phyloP scores from a whole-genome alignment of 805 yeast species.

The Barnettozyma botsteinii region DNA sequence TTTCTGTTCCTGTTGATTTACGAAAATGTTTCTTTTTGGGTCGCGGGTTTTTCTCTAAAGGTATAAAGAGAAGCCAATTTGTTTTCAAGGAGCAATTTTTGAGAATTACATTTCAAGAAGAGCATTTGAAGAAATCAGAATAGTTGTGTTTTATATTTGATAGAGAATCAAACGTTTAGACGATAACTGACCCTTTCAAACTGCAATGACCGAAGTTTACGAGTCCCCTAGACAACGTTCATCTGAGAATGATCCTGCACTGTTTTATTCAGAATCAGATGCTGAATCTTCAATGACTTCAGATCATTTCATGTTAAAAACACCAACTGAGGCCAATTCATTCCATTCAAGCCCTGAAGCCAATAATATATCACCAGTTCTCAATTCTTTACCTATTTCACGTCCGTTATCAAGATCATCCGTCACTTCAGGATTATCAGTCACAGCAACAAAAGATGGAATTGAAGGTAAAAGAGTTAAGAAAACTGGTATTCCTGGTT shows the following conservation, averaged over 20 bases:
- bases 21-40: background rate
- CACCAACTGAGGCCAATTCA: constrained; percentile 1
- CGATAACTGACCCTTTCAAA: background rate
- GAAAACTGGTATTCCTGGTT: constrained; percentile 36
- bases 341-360: constrained; percentile 2
- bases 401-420: constrained; percentile 58
- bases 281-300: constrained; percentile 1
- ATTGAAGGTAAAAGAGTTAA: constrained; percentile 56
- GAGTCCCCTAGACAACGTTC: background rate
- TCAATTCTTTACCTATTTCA: constrained; percentile 28
- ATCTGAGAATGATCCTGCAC: constrained; percentile 1
- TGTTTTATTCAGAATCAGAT: constrained; percentile 2
- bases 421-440: constrained; percentile 61
- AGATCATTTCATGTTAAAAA: background rate
- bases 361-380: background rate
- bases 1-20: no score
- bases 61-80: background rate
- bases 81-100: background rate
- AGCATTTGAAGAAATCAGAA: no score
- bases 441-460: constrained; percentile 72
- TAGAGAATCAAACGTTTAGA: no score
- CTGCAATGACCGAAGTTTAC: constrained; percentile 5
- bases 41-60: background rate
- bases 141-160: background rate
- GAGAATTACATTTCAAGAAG: background rate